Base-by-base conservation (phyloP, 805 yeast species). In the Blastobotrys parvus region DNA sequence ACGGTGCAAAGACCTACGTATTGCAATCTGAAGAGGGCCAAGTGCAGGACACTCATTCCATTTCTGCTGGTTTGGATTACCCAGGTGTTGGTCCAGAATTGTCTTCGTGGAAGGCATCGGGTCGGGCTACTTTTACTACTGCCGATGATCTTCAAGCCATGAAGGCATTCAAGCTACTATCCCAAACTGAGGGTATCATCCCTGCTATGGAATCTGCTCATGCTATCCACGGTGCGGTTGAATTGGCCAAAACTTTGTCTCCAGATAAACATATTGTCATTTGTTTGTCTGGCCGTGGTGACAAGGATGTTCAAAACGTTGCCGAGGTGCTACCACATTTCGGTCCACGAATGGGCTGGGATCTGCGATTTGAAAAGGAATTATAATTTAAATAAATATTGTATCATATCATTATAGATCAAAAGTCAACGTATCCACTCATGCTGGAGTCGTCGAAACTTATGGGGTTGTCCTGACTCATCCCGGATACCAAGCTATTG, bases 21-120 rank as follows among this genome's bases (percentile, higher is more conserved):
- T 74, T 92, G 60, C 98, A 92, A 68, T 85, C 82, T 57, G 56
- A 61, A 15, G 97, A 92, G 62, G 99, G 99, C 42, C 99, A 92
- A 69, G 86, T 92, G 46, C 94, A 83, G 53, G 98, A 92, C 60
- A 92, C 99, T 8, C 97, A 92, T 63, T 90, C 97, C 18, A 94
- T 92, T 31, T 86, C 96, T 50, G 99, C 99, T 32, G 99, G 99
- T 53, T 74, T 92, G 57, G 99, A 92, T 66, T 92, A 92, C 63
- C 99, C 99, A 20, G 99, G 97, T 66, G 99, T 92, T 38, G 99
- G 99, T 36, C 99, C 99, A 25, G 97, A 92, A 67, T 73, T 92
- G 54, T 94, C 97, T 2, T 77, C 74, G 61, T 92, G 97, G 97
- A 90, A 90, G 65, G 80, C 82, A 43, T 80, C 82, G 48, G 97